Evolutionary conservation across 2,329 filamentous ascomycete species (phyloP), one percentile per base, ranked within the genome.

Genomic region (Cladosporium sp.): DNA sequence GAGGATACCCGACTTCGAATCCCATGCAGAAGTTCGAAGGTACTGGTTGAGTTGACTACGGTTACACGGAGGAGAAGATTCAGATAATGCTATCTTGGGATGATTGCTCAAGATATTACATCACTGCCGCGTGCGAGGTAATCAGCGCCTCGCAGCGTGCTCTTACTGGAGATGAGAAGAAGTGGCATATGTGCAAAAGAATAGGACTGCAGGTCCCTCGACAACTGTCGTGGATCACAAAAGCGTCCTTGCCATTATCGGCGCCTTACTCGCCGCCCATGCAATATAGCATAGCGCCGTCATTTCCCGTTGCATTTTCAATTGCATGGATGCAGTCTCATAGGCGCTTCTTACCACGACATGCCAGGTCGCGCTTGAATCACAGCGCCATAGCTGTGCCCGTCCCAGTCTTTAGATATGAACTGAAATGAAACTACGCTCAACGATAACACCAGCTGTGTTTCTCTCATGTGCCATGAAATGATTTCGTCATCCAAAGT

Each of bases 391-490:
- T n/a, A 19, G 17, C 36, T 39, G 36, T 10, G 28, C 22, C 9
- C 28, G 22, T 45, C 25, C 20, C 24, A 28, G 42, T 17, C 15
- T 45, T 25, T 48, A 48, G 4, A 37, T 51, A 51, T 28, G 35
- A 39, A 52, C 13, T 40, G 49, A 39, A 52, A 52, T 40, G 49
- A 52, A 52, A 40, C 35, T 52, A 52, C 49, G 49, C 49, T 52
- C 49, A 39, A 52, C 6, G 35, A 52, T 19, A 13, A 36, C n/a
- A n/a, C n/a, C n/a, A n/a, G n/a, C n/a, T n/a, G n/a, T n/a, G n/a
- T n/a, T n/a, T n/a, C n/a, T n/a, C n/a, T n/a, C n/a, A n/a, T n/a
- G n/a, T n/a, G n/a, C n/a, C n/a, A n/a, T n/a, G n/a, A n/a, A n/a
- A n/a, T n/a, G n/a, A n/a, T 28, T 28, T 28, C 9, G 25, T 28